Conservation (phyloP, 106 monocot genomes). For the Dioscorea dumetorum region DNA sequence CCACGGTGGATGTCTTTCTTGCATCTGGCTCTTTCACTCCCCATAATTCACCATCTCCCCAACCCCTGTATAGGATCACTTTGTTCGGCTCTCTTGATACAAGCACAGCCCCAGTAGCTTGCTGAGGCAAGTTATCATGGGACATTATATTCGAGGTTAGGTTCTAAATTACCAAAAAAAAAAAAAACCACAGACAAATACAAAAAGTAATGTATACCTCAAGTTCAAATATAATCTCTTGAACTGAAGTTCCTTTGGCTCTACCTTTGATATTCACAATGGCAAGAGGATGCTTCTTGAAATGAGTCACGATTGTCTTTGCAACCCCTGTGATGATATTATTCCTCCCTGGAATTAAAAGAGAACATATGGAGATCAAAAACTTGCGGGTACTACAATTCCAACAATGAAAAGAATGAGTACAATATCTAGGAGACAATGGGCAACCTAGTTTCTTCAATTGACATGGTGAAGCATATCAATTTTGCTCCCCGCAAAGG, state of each 20-base stretch:
- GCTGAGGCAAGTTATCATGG: slow-evolving; percentile 21
- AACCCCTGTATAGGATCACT: slow-evolving; percentile 88
- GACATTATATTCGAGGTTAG: background rate
- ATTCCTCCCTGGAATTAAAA: slow-evolving; percentile 59
- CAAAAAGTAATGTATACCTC: slow-evolving; percentile 36
- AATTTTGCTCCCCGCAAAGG: too few species aligned
- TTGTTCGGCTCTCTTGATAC: slow-evolving; percentile 90
- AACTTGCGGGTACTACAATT: too few species aligned
- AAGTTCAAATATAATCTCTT: slow-evolving; percentile 70
- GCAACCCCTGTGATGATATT: slow-evolving; percentile 77
- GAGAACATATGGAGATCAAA: too few species aligned
- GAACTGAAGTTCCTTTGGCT: slow-evolving; percentile 80
- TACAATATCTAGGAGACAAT: too few species aligned
- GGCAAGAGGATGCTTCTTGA: slow-evolving; percentile 82
- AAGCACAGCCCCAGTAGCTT: slow-evolving; percentile 77
- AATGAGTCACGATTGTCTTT: slow-evolving; percentile 82
- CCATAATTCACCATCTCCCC: slow-evolving; percentile 35
- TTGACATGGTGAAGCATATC: too few species aligned
- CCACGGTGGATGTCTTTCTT: background rate
- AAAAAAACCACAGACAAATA: background rate
- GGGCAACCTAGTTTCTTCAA: too few species aligned
- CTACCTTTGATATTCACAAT: slow-evolving; percentile 88
- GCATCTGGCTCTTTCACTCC: slow-evolving; percentile 4
- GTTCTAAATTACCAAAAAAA: background rate
- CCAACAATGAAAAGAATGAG: too few species aligned